phyloP scores from a whole-genome alignment of 192 early-diverging fungal genomes.

The Rhizophagus clarus region DNA sequence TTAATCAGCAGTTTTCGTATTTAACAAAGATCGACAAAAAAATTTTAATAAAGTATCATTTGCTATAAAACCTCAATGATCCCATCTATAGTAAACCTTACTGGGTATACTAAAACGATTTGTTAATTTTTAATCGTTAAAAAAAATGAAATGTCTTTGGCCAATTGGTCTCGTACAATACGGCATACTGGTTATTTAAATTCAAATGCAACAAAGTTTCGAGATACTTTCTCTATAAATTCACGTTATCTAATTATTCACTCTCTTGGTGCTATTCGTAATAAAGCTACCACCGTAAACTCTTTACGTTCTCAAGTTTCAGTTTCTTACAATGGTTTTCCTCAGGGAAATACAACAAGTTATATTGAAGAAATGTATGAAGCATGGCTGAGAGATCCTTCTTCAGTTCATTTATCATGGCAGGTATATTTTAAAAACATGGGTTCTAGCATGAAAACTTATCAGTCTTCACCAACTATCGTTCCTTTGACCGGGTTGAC shows the following conservation, averaged over 20 bases:
- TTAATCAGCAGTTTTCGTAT: too few relatives aligned
- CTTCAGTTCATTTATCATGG: constrained; percentile 93
- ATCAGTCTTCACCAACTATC: constrained; percentile 75
- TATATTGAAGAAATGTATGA: constrained; percentile 97
- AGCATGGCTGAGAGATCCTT: constrained; percentile 88
- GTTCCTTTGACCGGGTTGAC: constrained; percentile 48
- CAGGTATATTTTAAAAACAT: constrained; percentile 93
- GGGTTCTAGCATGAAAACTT: constrained; percentile 66
- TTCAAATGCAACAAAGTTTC: background rate
- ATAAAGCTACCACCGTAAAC: constrained; percentile 21
- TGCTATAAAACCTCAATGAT: too few relatives aligned
- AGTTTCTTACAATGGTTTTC: constrained; percentile 72
- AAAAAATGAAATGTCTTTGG: background rate
- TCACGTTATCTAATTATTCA: background rate
- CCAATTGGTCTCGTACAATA: background rate
- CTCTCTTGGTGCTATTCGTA: constrained; percentile 7
- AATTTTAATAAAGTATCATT: too few relatives aligned
- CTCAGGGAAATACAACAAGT: constrained; percentile 78
- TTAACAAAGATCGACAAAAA: too few relatives aligned
- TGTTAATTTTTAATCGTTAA: too few relatives aligned
- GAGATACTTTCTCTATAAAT: background rate
- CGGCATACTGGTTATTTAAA: background rate
- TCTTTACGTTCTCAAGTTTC: constrained; percentile 32
- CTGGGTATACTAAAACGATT: too few relatives aligned
- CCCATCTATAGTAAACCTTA: too few relatives aligned